Conservation (phyloP, 768 basidiomycete species). For the Boletus vermiculosoides region DNA sequence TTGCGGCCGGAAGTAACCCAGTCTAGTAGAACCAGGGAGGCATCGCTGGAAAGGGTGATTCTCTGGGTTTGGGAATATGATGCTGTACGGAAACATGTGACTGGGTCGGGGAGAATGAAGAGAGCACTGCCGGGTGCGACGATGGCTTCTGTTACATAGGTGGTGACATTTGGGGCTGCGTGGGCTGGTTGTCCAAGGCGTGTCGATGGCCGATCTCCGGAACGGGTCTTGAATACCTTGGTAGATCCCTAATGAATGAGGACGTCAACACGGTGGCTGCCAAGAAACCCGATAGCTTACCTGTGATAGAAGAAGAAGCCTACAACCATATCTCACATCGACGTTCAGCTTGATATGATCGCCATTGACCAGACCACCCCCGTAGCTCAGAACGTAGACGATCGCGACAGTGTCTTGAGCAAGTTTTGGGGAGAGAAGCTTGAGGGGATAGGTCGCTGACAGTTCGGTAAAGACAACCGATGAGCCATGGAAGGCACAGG, state of each 20-base stretch:
- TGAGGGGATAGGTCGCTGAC: constrained; percentile 82
- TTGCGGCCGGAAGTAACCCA: constrained; percentile 91
- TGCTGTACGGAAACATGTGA: constrained; percentile 86
- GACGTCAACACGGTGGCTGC: constrained; percentile 1
- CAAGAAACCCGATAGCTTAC: constrained; percentile 39
- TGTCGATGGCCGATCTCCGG: constrained; percentile 55
- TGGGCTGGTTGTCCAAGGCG: constrained; percentile 21
- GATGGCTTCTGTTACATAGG: constrained; percentile 59
- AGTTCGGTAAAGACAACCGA: constrained; percentile 69
- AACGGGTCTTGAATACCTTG: constrained; percentile 87
- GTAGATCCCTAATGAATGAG: constrained; percentile 68
- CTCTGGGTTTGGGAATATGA: constrained; percentile 82
- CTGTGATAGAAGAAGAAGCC: constrained; percentile 81
- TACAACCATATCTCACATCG: constrained; percentile 53
- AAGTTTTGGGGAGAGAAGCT: constrained; percentile 74
- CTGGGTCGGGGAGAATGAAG: constrained; percentile 87
- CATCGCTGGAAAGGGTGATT: constrained; percentile 59
- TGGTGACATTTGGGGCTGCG: constrained; percentile 39
- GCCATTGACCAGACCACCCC: constrained; percentile 88
- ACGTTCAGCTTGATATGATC: constrained; percentile 69
- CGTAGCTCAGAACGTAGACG: constrained; percentile 83
- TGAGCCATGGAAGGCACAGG: constrained; percentile 49
- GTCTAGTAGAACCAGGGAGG: constrained; percentile 77
- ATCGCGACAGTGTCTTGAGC: constrained; percentile 52
- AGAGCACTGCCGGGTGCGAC: constrained; percentile 56